Evolutionary conservation across 768 basidiomycete species (phyloP), one percentile per base, ranked within the genome.

Genomic region (Psilocybe tampanensis): DNA sequence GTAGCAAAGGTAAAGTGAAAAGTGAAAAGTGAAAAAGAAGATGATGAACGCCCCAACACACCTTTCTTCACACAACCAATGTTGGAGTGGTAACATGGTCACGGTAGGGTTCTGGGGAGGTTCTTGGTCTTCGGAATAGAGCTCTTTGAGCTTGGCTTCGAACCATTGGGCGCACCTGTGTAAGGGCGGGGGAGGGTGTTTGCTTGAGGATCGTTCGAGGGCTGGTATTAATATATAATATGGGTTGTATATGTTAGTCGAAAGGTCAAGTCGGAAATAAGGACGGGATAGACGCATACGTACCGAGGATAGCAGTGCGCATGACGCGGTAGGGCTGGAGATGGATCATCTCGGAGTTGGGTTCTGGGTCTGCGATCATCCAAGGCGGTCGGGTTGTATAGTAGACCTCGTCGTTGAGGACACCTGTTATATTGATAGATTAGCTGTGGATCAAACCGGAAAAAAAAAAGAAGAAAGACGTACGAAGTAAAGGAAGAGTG

Each of bases 401-500:
- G 44, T 24, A 45, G 13, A 45, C 22, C 3, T 45, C 15, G 44
- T 24, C 15, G 26, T 24, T 45, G 4, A 45, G 44, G 24, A 26
- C 22, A 45, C 22, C 23, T 15, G 21, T 12, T 15, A 5, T 44
- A 3, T 11, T n/a, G 22, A 19, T n/a, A n/a, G n/a, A n/a, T n/a
- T n/a, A n/a, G n/a, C n/a, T n/a, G n/a, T n/a, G n/a, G n/a, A n/a
- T n/a, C n/a, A n/a, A n/a, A n/a, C n/a, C n/a, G n/a, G n/a, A n/a
- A n/a, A n/a, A n/a, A n/a, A n/a, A n/a, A n/a, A n/a, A n/a, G n/a
- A 47, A 8, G 24, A 26, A 45, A 22, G 24, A 64, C 70, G 32
- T 34, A 72, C 74, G 55, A n/a, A 74, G 52, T 23, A 72, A 58
- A n/a, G 76, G 76, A 22, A 78, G 67, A 7, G 70, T 70, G 36